A percentile compares a stretch with the other conserved stretches of the same genome.
These are phyloP conservation scores for Penicillium cataractarum DNA, from an alignment of 495 filamentous ascomycete genomes.

Conservation along the genomic window DNA sequence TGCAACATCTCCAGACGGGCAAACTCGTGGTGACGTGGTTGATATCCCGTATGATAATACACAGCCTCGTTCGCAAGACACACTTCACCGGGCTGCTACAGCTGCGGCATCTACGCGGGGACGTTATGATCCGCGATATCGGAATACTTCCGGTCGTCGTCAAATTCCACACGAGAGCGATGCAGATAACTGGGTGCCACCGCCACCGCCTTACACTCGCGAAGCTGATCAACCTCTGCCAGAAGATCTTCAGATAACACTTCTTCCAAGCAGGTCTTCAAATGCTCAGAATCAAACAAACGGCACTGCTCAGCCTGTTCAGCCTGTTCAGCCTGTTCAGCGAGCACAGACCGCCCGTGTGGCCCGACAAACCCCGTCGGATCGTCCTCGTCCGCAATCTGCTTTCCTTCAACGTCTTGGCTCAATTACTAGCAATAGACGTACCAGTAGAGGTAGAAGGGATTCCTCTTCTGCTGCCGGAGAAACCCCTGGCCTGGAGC, in stretches of 20 bases:
- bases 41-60: constrained; percentile 73
- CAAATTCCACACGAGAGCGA: constrained; percentile 82
- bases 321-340: constrained; percentile 18
- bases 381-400: constrained; percentile 31
- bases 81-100: constrained; percentile 77
- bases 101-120: constrained; percentile 71
- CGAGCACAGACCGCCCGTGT: constrained; percentile 33
- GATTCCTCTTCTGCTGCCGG: constrained; percentile 17
- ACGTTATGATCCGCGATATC: constrained; percentile 55
- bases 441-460: constrained; percentile 26
- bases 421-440: constrained; percentile 31
- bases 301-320: too few relatives aligned
- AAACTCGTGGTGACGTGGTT: constrained; percentile 23
- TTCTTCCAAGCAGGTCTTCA: constrained; percentile 34
- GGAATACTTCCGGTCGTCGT: constrained; percentile 28
- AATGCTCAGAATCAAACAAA: constrained; percentile 10
- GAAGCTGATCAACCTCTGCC: constrained; percentile 65
- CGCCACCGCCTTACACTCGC: constrained; percentile 83
- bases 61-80: constrained; percentile 75
- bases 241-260: constrained; percentile 49
- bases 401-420: constrained; percentile 37
- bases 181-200: constrained; percentile 91
- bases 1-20: constrained; percentile 25
- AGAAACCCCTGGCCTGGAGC: constrained; percentile 13
- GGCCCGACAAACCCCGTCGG: constrained; percentile 20